Conservation (phyloP, 441 rosid species). For the Pelargonium fulgidum region DNA sequence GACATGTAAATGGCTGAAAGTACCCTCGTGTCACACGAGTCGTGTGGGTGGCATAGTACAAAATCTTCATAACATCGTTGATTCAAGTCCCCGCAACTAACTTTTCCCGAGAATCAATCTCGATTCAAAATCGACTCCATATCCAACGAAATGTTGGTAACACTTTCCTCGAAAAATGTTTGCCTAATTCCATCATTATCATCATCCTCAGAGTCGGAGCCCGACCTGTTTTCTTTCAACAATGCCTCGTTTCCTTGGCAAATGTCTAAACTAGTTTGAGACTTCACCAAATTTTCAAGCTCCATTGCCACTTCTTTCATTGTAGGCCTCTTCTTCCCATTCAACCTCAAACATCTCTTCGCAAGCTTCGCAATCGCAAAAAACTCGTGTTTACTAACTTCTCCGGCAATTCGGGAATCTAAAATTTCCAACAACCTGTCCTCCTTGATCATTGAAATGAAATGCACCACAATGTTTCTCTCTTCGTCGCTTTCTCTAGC, state of each 20-base stretch:
- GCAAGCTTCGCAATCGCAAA: background rate
- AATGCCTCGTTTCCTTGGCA: background rate
- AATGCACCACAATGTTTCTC: background rate
- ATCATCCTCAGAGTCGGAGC: background rate
- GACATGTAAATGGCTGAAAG: too few species aligned
- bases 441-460: background rate
- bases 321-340: conserved; percentile 5
- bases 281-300: conserved; percentile 2
- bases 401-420: background rate
- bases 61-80: too few species aligned
- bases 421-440: background rate
- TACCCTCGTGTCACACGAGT: too few species aligned
- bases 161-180: background rate
- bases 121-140: background rate
- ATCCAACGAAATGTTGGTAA: background rate
- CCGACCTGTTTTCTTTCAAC: background rate
- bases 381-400: background rate
- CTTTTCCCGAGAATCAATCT: background rate
- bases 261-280: conserved; percentile 1
- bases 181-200: background rate
- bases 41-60: too few species aligned
- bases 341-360: conserved; percentile 2
- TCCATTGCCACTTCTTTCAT: background rate
- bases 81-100: too few species aligned
- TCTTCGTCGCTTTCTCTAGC: background rate